Base-by-base conservation (phyloP, 2,329 filamentous ascomycete species). In the Biscogniauxia sp. region DNA sequence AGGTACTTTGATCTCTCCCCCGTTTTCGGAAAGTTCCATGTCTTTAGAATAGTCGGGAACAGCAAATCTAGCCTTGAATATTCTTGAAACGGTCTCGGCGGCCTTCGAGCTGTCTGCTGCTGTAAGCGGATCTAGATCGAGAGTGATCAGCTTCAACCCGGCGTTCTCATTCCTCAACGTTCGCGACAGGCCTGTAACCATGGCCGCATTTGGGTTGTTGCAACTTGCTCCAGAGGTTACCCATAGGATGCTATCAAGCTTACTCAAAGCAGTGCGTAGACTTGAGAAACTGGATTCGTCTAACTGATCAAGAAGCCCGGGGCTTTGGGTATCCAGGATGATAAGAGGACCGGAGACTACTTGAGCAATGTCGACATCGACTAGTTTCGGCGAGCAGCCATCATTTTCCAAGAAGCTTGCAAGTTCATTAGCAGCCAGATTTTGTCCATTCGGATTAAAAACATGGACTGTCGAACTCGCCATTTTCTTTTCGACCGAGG, bases 151-250 rank as follows among this genome's bases (percentile, higher is more conserved):
- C 41, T 17, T 55, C n/a, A 59, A 26, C 15, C 25, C 57, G n/a
- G 57, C 41, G n/a, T 59, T 49, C 45, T 59, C 57, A 41, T 55
- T 55, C 23, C 53, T 55, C 37, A 59, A 15, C 1, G 57, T 55
- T 25, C 53, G 37, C 2, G 49, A 20, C 20, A 59, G 28, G 15
- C 57, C 57, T 19, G 53, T 52, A 2, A 52, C 57, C 57, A 51
- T 55, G 32, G 57, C 57, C 26, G 53, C 37, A 23, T 32, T 45
- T 23, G 57, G 57, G 2, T 32, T 59, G 17, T n/a, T 37, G 11
- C 20, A 6, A 41, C 7, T 55, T 19, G 57, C 57, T 9, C 53
- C 57, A 28, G 20, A 51, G 15, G 57, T 59, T 3, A 55, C 52
- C 57, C 57, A 59, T 17, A 59, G 20, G 13, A 55, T 51, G 17